Evolutionary conservation across 768 basidiomycete genomes (phyloP).

Genomic region (Naganishia kalamii): DNA sequence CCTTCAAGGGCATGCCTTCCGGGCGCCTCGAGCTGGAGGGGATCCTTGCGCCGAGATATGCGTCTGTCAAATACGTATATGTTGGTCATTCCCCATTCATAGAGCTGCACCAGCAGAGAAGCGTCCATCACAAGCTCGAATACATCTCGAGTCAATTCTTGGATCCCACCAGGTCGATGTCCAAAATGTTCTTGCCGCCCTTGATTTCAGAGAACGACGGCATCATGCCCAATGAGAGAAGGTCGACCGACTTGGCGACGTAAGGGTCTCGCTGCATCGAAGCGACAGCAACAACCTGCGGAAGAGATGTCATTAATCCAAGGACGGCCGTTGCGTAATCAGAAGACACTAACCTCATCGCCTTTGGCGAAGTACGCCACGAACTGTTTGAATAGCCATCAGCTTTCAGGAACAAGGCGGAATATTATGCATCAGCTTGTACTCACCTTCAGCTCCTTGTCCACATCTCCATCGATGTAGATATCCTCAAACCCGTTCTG

Average conservation of each 20-base stretch:
- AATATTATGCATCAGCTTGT: not conserved
- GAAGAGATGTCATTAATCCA: not conserved
- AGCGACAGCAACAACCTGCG: constrained; percentile 44
- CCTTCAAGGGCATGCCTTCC: no score
- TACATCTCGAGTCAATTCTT: not conserved
- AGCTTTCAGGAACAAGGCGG: not conserved
- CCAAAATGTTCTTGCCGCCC: constrained; percentile 56
- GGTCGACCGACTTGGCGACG: constrained; percentile 68
- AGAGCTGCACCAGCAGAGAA: not conserved
- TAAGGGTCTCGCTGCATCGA: constrained; percentile 73
- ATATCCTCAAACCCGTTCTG: constrained; percentile 63
- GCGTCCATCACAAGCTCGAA: not conserved
- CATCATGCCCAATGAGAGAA: constrained; percentile 73
- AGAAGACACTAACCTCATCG: constrained; percentile 50
- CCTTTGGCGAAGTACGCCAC: constrained; percentile 69
- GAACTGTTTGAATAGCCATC: constrained; percentile 54
- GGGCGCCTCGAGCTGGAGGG: no score
- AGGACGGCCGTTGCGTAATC: not conserved
- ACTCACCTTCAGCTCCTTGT: constrained; percentile 65
- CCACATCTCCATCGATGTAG: constrained; percentile 65
- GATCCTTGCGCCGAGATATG: no score
- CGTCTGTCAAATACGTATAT: no score
- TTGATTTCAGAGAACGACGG: constrained; percentile 67
- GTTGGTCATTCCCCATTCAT: not conserved
- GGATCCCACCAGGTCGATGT: constrained; percentile 26